Evolutionary conservation across 208 protist genomes (phyloP).

Genomic region (Tritrichomonas musculus): DNA sequence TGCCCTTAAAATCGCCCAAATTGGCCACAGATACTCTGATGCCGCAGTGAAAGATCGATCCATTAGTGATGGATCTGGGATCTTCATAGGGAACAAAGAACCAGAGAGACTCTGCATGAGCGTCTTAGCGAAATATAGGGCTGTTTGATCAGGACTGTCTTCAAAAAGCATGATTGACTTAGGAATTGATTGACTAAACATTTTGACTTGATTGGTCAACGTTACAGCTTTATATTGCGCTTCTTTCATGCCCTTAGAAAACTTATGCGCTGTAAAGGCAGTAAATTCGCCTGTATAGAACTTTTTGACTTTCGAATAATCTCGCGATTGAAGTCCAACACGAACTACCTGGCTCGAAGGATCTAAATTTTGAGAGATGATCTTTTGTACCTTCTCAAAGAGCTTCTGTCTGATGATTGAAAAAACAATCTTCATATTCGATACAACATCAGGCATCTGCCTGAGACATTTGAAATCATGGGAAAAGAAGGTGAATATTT

Average conservation of each 20-base stretch:
- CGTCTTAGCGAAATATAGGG: not conserved
- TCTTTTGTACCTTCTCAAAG: not conserved
- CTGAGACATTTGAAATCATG: not conserved
- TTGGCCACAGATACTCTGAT: not conserved
- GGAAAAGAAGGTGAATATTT: constrained; percentile 6
- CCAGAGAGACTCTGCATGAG: not conserved
- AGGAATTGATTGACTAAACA: not conserved
- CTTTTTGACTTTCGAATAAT: not conserved
- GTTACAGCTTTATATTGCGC: not conserved
- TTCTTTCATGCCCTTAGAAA: not conserved
- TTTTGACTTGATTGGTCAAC: not conserved
- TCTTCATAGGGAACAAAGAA: not conserved
- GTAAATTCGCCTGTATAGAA: not conserved
- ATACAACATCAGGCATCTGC: not conserved
- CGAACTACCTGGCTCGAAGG: not conserved
- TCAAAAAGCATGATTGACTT: not conserved
- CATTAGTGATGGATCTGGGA: not conserved
- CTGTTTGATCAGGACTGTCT: not conserved
- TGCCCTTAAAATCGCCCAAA: not conserved
- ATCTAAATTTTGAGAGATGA: not conserved
- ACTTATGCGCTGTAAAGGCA: too few relatives aligned
- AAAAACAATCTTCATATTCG: not conserved
- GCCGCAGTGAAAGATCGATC: not conserved
- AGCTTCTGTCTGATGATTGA: not conserved
- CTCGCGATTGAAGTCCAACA: not conserved